Conservation (phyloP, 257 asterid genomes). For the Galeopsis tetrahit region DNA sequence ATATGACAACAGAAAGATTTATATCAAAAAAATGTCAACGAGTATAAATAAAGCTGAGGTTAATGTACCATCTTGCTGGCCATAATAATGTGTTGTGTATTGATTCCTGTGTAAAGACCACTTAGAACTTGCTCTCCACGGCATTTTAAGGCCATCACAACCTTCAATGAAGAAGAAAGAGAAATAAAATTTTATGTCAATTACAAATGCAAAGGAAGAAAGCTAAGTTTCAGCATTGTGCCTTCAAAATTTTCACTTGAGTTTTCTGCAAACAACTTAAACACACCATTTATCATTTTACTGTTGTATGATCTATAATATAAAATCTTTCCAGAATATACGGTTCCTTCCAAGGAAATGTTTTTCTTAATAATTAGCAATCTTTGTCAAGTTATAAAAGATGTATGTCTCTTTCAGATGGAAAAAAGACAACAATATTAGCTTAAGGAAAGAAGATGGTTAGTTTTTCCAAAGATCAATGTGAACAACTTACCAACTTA, state of each 20-base stretch:
- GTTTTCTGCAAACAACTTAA: constrained; percentile 6
- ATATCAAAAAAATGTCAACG: constrained; percentile 18
- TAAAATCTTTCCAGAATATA: background rate
- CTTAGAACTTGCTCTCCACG: constrained; percentile 78
- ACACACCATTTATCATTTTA: background rate
- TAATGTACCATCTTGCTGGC: constrained; percentile 92
- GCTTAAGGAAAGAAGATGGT: background rate
- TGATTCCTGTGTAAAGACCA: constrained; percentile 90
- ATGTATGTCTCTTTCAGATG: background rate
- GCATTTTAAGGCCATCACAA: constrained; percentile 94
- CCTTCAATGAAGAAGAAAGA: constrained; percentile 49
- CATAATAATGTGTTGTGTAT: constrained; percentile 74
- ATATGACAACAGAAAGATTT: constrained; percentile 18
- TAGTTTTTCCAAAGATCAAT: background rate
- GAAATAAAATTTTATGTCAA: background rate
- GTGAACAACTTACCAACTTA: background rate
- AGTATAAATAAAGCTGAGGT: constrained; percentile 22
- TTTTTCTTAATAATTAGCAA: background rate
- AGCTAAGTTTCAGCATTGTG: background rate
- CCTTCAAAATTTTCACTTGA: background rate
- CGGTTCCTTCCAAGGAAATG: background rate
- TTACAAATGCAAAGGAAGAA: background rate
- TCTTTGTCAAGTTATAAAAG: background rate
- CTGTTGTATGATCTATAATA: background rate
- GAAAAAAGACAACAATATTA: background rate